Base-by-base conservation (phyloP, 805 yeast species). In the Ogataea neopini region DNA sequence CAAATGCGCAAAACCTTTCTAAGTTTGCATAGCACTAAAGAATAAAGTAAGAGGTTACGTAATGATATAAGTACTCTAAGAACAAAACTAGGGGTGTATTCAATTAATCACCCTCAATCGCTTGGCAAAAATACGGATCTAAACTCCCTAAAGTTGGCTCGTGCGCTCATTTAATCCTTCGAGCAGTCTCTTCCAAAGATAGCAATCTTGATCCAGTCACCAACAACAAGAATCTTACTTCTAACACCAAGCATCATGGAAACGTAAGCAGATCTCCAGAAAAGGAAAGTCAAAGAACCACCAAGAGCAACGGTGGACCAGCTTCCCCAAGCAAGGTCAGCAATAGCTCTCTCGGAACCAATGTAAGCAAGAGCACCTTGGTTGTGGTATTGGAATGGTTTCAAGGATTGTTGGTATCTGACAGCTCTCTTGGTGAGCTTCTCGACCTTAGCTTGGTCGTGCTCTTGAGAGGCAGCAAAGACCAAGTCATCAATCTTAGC, bases 181-280 rank as follows among this genome's bases (percentile, higher is more conserved):
- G 94, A 86, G 59, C 88, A 85, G 70, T 90, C 97, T 73, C 97
- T 86, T 49, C 97, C 97, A 61, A 91, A 87, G 65, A 88, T 69
- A 55, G 84, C 78, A 50, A 87, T 84, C 76, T 89, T 91, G 55
- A 81, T 63, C 97, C 97, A 91, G 69, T 91, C 97, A 57, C 86
- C 68, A 53, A 82, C 78, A 44, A 91, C 96, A 62, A 89, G 77
- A 52, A 89, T 72, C 77, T 88, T 91, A 75, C 86, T 88, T 74
- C 90, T 84, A 61, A 86, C 80, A 47, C 94, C 83, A 65, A 91
- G 79, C 67, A 91, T 86, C 97, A 91, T 90, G 68, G 87, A 81
- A 56, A 91, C 80, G 70, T 91, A 91, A 29, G 96, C 96, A 29
- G 88, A 80, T 73, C 95, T 85, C 97, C 97, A 91, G 79, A 91